Conservation (phyloP, 495 filamentous ascomycete genomes). For the Penicillium egyptiacum region DNA sequence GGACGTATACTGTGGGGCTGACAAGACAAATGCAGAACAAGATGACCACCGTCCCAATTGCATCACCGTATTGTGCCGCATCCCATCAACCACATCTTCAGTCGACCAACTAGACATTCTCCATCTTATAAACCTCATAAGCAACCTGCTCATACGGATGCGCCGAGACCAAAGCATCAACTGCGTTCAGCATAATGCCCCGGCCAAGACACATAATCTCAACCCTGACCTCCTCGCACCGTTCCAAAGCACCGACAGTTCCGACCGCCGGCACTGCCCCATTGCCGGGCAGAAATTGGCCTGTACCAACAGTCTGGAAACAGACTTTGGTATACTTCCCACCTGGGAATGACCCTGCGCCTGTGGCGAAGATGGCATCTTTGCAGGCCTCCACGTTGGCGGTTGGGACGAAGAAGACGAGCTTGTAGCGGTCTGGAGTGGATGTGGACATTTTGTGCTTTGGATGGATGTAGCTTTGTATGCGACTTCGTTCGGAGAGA, state of each 20-base stretch:
- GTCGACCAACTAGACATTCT: conserved; percentile 56
- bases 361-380: conserved; percentile 46
- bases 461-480: neutral
- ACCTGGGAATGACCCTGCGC: conserved; percentile 45
- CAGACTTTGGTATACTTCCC: conserved; percentile 45
- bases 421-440: conserved; percentile 45
- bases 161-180: conserved; percentile 50
- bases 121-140: conserved; percentile 73
- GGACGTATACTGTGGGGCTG: neutral
- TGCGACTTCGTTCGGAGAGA: neutral
- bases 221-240: conserved; percentile 52
- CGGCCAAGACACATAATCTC: conserved; percentile 55
- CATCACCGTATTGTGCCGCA: neutral
- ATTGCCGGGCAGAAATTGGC: conserved; percentile 43
- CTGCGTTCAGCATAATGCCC: conserved; percentile 46
- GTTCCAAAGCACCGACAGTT: conserved; percentile 39
- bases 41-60: neutral
- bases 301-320: conserved; percentile 42
- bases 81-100: neutral
- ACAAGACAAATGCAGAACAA: neutral
- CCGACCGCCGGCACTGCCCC: conserved; percentile 45
- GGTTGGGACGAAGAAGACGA: conserved; percentile 49
- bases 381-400: conserved; percentile 43
- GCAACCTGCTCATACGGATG: conserved; percentile 79
- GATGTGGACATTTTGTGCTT: conserved; percentile 11